phyloP scores from a whole-genome alignment of 768 basidiomycete species.

The Nidularia pulvinata region DNA sequence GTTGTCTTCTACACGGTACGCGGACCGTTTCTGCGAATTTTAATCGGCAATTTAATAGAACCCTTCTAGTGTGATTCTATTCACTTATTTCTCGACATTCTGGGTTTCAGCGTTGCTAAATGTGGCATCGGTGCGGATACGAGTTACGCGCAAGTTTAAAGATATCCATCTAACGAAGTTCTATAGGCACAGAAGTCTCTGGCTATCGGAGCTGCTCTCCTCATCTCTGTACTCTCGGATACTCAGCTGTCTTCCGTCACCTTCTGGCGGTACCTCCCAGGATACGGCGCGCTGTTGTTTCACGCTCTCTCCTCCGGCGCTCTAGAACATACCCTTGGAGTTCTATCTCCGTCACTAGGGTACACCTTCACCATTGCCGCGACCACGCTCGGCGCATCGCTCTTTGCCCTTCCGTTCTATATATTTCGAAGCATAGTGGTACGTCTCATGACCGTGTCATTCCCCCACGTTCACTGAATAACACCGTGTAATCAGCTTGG shows the following conservation, averaged over 20 bases:
- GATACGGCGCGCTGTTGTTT: constrained; percentile 64
- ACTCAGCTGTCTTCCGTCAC: constrained; percentile 36
- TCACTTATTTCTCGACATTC: constrained; percentile 67
- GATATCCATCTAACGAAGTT: not conserved
- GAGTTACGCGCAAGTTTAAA: not conserved
- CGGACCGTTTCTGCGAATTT: not conserved
- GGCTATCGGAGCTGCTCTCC: constrained; percentile 44
- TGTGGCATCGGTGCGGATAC: constrained; percentile 41
- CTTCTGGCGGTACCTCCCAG: constrained; percentile 48
- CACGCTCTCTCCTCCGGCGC: constrained; percentile 62
- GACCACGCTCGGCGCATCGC: constrained; percentile 59
- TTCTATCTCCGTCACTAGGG: constrained; percentile 58
- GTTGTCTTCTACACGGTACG: constrained; percentile 66
- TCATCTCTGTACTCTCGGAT: constrained; percentile 60
- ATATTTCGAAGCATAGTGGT: constrained; percentile 60
- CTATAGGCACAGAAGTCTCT: constrained; percentile 49
- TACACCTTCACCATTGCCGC: constrained; percentile 54
- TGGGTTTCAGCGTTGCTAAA: constrained; percentile 60
- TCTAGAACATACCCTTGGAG: constrained; percentile 60
- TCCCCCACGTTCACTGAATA: constrained; percentile 3
- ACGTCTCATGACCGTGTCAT: constrained; percentile 14
- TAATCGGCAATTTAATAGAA: no score
- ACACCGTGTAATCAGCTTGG: constrained; percentile 35
- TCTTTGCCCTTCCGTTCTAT: constrained; percentile 67
- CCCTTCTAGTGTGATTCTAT: constrained; percentile 57